Base-by-base conservation (phyloP, 257 asterid species). In the Solanum stenotomum region DNA sequence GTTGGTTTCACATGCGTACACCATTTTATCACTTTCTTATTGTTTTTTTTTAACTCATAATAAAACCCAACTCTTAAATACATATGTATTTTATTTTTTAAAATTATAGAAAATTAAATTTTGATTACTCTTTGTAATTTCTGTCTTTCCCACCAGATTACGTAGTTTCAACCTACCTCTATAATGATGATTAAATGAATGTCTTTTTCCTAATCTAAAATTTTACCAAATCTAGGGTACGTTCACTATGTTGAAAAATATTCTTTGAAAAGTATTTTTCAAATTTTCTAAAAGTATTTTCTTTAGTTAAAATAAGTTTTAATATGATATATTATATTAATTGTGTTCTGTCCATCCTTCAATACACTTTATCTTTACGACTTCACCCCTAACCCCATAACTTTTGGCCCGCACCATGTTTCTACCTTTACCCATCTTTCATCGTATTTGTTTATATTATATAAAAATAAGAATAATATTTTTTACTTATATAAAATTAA, bases 371-470 rank as follows among this genome's bases (percentile, higher is more conserved):
- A 16, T 52, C 63, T 52, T 52, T 16, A 15, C 10, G 63, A 52
- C 23, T 52, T 16, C 4, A 16, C 4, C 63, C 63, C 4, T 15
- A 16, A 15, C 23, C 61, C 23, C 22, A 52, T 52, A 52, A 52
- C 23, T 16, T 1, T 52, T 18, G 22, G 0, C 1, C 63, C 10
- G 0, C 23, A 0, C 9, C 10, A 52, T 16, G 15, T 16, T 18
- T 52, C 1, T 52, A 16, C 10, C 8, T 0, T 6, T 18, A 18
- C 4, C 23, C 8, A 16, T 52, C 8, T 15, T 49, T 49, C 5
- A 42, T 49, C 2, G 20, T 46, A 46, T 14, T 14, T 46, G 1
- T 46, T 46, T 46, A 46, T 46, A 46, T 14, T 46, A 14, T 46
- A 46, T 46, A 46, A 14, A 46, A 46, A 46, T 46, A 46, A 35